Evolutionary conservation across 768 basidiomycete genomes (phyloP).

Genomic region (Russula brevipes): DNA sequence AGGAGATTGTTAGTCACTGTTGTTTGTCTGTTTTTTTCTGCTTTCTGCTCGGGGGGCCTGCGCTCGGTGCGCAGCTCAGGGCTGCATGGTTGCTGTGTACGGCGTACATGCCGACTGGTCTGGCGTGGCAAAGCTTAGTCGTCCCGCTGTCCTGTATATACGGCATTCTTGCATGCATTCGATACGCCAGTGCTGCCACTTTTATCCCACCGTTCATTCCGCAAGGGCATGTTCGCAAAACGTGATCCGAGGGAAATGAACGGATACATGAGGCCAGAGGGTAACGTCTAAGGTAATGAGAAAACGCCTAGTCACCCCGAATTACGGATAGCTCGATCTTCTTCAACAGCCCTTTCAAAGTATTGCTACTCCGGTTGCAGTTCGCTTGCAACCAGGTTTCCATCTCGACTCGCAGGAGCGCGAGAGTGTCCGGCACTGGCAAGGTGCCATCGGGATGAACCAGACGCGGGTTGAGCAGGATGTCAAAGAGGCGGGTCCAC

Average conservation of each 20-base stretch:
- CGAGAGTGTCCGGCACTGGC: conserved; percentile 70
- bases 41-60: conserved; percentile 16
- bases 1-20: conserved; percentile 9
- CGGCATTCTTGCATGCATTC: conserved; percentile 13
- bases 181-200: neutral
- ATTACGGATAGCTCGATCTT: conserved; percentile 62
- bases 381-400: conserved; percentile 82
- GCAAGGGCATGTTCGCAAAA: conserved; percentile 6
- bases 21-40: conserved; percentile 17
- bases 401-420: conserved; percentile 67
- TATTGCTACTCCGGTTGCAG: conserved; percentile 78
- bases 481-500: conserved; percentile 80
- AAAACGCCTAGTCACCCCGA: conserved; percentile 27
- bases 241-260: neutral
- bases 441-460: conserved; percentile 52
- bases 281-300: neutral
- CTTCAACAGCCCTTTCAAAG: conserved; percentile 75
- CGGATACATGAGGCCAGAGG: neutral
- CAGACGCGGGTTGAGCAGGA: conserved; percentile 76
- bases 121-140: conserved; percentile 7
- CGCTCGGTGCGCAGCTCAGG: conserved; percentile 1
- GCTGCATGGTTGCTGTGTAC: conserved; percentile 6
- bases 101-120: neutral
- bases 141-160: conserved; percentile 19
- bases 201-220: conserved; percentile 6